A percentile compares a stretch with the other conserved stretches of the same genome.
These are phyloP conservation scores for Pseudoturritis turrita DNA, from an alignment of 345 rosid genomes.

Conservation along the genomic window DNA sequence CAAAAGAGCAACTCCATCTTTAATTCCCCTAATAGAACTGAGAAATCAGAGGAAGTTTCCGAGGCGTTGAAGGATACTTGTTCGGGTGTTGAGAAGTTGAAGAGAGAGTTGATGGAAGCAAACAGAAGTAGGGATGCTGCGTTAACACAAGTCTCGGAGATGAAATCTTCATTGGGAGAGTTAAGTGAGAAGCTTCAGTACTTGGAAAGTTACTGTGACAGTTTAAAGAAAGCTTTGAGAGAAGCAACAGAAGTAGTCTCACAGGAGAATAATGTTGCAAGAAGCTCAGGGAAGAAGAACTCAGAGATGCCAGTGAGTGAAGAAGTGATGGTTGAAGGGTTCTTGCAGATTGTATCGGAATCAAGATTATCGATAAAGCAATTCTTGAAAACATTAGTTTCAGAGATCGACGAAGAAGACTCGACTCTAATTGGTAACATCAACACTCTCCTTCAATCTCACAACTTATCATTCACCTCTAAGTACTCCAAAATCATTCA, in stretches of 20 bases:
- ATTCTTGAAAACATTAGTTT: conserved; percentile 72
- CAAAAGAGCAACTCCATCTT: conserved; percentile 37
- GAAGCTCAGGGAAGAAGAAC: conserved; percentile 17
- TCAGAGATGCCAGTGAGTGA: conserved; percentile 69
- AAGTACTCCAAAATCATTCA: conserved; percentile 64
- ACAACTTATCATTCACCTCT: conserved; percentile 56
- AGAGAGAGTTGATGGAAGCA: conserved; percentile 73
- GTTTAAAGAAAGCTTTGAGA: conserved; percentile 69
- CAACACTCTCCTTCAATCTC: conserved; percentile 61
- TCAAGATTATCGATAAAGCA: conserved; percentile 88
- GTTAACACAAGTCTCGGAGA: conserved; percentile 59
- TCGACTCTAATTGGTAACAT: conserved; percentile 44
- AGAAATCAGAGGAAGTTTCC: conserved; percentile 68
- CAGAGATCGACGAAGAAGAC: conserved; percentile 73
- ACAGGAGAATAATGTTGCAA: conserved; percentile 5
- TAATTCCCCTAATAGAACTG: conserved; percentile 58
- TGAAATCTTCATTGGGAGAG: conserved; percentile 73
- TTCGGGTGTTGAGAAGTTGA: conserved; percentile 57
- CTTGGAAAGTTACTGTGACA: conserved; percentile 78
- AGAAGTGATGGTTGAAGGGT: conserved; percentile 88
- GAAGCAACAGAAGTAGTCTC: conserved; percentile 44
- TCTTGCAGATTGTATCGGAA: conserved; percentile 91
- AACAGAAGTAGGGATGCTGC: conserved; percentile 74
- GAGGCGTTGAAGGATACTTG: conserved; percentile 60
- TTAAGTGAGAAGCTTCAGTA: conserved; percentile 75